phyloP scores from a whole-genome alignment of 2,329 filamentous ascomycete genomes.

The Trichoderma gracile region DNA sequence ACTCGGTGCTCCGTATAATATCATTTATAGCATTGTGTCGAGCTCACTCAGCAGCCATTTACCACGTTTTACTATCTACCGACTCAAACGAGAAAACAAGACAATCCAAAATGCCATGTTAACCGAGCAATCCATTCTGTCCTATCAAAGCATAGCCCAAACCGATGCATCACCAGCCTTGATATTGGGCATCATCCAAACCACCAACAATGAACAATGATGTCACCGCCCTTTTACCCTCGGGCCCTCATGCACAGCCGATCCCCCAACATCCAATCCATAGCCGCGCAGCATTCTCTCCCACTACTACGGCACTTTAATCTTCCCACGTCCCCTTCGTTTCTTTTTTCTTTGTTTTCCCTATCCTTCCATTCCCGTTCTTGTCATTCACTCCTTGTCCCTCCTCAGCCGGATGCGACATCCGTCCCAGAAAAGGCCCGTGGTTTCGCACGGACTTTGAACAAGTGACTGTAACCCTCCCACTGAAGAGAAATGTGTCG shows the following conservation, averaged over 20 bases:
- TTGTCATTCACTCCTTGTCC: neutral
- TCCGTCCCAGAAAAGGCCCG: neutral
- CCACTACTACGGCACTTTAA: slow-evolving; percentile 1
- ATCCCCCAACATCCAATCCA: slow-evolving; percentile 5
- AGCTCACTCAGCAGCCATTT: neutral
- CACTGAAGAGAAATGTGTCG: no score
- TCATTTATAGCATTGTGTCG: neutral
- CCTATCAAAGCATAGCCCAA: neutral
- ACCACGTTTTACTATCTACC: no score
- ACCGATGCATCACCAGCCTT: neutral
- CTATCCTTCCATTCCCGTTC: neutral
- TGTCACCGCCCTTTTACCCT: neutral
- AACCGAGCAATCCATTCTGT: no score
- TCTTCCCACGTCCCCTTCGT: neutral
- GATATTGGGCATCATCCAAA: slow-evolving; percentile 1
- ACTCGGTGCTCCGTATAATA: neutral
- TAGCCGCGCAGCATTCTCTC: neutral
- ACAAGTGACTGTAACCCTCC: neutral
- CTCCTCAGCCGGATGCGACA: slow-evolving; percentile 8
- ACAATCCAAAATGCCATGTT: no score
- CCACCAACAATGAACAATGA: slow-evolving; percentile 11
- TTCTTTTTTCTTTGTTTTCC: no score
- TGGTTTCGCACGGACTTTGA: neutral
- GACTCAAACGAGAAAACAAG: no score
- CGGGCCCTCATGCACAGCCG: neutral